Evolutionary conservation across 73 alveolate species (phyloP).

Genomic region (Paraurostyla sp.): DNA sequence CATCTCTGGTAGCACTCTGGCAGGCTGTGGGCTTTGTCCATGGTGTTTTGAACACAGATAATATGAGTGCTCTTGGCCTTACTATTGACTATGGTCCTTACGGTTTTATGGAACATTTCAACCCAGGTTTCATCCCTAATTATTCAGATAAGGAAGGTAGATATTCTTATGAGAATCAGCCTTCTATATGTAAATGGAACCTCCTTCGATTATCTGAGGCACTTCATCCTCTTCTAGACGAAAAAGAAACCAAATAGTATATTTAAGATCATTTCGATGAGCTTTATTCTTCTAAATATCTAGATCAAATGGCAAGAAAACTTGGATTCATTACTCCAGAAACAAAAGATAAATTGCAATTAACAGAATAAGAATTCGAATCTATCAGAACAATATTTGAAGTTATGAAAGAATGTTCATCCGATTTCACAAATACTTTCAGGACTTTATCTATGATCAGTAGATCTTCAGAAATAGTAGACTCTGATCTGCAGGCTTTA

Average conservation of each 20-base stretch:
- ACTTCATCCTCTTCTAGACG: conserved; percentile 39
- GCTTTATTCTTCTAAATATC: not conserved
- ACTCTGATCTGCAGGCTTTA: conserved; percentile 48
- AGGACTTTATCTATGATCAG: conserved; percentile 38
- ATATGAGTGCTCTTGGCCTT: conserved; percentile 86
- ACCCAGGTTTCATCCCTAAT: conserved; percentile 76
- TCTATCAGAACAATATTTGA: conserved; percentile 47
- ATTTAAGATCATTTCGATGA: not conserved
- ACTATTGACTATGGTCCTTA: conserved; percentile 96
- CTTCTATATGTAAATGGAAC: conserved; percentile 83
- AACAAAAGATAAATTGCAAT: conserved; percentile 49
- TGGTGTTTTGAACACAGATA: conserved; percentile 95
- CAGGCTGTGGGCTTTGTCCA: conserved; percentile 89
- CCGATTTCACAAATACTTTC: conserved; percentile 81
- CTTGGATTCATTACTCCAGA: conserved; percentile 61
- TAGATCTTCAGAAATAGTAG: conserved; percentile 33
- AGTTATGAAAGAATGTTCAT: conserved; percentile 60
- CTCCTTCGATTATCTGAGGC: conserved; percentile 74
- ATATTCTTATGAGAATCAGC: conserved; percentile 83
- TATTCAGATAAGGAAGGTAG: conserved; percentile 83
- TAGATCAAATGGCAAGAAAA: conserved; percentile 68
- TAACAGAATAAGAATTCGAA: not conserved
- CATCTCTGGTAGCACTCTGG: conserved; percentile 91
- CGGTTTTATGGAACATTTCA: conserved; percentile 88
- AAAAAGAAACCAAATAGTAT: conserved; percentile 41